Conservation (phyloP, 1,284 basidiomycete genomes). For the Filobasidium uniguttulatum region DNA sequence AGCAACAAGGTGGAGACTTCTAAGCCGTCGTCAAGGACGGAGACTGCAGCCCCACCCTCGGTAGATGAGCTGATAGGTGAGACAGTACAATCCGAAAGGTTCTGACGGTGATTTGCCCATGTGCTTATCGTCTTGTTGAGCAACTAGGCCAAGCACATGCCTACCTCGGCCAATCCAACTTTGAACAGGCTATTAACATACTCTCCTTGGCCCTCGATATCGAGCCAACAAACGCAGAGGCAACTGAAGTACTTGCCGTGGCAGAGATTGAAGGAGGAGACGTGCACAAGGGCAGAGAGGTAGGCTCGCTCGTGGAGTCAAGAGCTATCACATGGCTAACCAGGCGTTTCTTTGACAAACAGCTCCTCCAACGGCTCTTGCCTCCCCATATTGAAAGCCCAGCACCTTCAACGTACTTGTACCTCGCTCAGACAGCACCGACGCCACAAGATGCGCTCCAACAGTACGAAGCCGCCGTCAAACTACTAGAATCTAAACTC, state of each 20-base stretch:
- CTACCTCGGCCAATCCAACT: constrained; percentile 8
- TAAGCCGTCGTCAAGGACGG: too few species aligned
- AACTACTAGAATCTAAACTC: constrained; percentile 55
- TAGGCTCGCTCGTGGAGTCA: too few species aligned
- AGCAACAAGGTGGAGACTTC: too few species aligned
- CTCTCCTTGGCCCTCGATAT: constrained; percentile 54
- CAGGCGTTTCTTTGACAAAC: background rate
- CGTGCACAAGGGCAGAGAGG: constrained; percentile 56
- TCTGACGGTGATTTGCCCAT: too few species aligned
- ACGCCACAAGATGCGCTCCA: constrained; percentile 63
- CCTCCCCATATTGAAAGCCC: constrained; percentile 40
- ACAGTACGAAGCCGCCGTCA: constrained; percentile 68
- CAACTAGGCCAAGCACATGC: constrained; percentile 4
- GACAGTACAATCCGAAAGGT: too few species aligned
- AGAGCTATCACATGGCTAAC: background rate
- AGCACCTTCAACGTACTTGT: constrained; percentile 41
- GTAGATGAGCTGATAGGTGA: too few species aligned
- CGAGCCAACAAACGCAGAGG: constrained; percentile 53
- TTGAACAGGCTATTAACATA: constrained; percentile 3
- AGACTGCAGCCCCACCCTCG: too few species aligned
- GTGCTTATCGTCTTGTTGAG: background rate
- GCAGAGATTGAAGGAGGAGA: constrained; percentile 65
- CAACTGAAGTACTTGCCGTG: constrained; percentile 65
- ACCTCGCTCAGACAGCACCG: constrained; percentile 66
- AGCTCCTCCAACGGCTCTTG: constrained; percentile 42